Conservation (phyloP, 2,329 filamentous ascomycete species). For the Diaporthe helianthi region DNA sequence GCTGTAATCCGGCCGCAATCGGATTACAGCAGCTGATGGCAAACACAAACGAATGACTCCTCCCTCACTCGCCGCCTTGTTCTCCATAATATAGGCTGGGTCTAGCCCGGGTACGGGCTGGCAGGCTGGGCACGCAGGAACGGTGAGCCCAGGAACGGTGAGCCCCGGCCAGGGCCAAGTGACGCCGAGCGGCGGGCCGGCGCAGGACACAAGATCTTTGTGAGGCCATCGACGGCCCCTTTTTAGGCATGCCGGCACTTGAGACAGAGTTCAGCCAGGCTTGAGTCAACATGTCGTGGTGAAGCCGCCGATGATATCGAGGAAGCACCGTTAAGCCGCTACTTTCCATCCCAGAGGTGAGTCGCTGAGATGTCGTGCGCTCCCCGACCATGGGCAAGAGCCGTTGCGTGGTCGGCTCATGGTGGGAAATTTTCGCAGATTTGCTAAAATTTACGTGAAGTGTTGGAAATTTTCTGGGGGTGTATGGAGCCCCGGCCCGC, state of each 20-base stretch:
- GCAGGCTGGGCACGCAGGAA: slow-evolving; percentile 2
- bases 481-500: slow-evolving; percentile 9
- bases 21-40: slow-evolving; percentile 25
- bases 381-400: neutral
- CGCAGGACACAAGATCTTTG: neutral
- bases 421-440: slow-evolving; percentile 22
- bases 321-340: slow-evolving; percentile 14
- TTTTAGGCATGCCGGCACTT: slow-evolving; percentile 15
- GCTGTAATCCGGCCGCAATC: too few species aligned
- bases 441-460: slow-evolving; percentile 30
- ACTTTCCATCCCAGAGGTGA: slow-evolving; percentile 21
- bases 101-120: slow-evolving; percentile 10
- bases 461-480: slow-evolving; percentile 18
- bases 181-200: slow-evolving; percentile 5
- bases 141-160: neutral
- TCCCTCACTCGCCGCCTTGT: slow-evolving; percentile 13
- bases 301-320: slow-evolving; percentile 9
- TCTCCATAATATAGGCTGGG: slow-evolving; percentile 19
- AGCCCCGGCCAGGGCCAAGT: neutral
- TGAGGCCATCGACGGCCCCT: slow-evolving; percentile 28
- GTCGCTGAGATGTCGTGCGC: slow-evolving; percentile 3
- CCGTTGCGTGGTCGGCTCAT: slow-evolving; percentile 17
- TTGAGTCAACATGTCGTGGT: neutral
- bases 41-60: slow-evolving; percentile 22
- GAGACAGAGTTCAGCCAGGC: neutral